phyloP scores from a whole-genome alignment of 169 alveolate genomes.

The Amoebophrya sp. region DNA sequence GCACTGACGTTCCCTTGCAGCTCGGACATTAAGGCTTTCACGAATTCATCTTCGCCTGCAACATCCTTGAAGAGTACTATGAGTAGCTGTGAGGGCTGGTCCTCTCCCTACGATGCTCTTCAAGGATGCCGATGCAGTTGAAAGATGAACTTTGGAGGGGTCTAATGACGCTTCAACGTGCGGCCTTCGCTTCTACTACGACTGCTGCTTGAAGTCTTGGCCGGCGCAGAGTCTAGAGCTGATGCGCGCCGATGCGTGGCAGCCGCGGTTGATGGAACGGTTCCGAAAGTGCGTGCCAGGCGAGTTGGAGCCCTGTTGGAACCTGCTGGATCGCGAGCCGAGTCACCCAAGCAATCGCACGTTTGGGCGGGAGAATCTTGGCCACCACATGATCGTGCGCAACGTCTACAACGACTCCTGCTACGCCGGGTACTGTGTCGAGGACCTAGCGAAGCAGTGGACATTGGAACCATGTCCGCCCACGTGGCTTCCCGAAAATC shows the following conservation, averaged over 20 bases:
- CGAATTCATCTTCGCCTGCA: no score
- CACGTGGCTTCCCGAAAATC: not conserved
- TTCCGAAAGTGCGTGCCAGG: not conserved
- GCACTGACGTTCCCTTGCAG: constrained; percentile 13
- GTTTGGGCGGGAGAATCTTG: not conserved
- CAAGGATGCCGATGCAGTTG: no score
- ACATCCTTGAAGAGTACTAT: no score
- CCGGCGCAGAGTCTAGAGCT: not conserved
- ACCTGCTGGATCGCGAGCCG: not conserved
- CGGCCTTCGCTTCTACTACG: not conserved
- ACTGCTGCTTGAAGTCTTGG: not conserved
- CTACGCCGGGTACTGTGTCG: not conserved
- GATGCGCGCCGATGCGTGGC: not conserved
- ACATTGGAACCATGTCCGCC: not conserved
- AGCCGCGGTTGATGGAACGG: not conserved
- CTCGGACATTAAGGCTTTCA: no score
- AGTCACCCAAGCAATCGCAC: not conserved
- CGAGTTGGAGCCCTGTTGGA: constrained; percentile 19
- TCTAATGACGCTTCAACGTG: not conserved
- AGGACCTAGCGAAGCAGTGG: not conserved
- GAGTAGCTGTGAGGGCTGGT: no score
- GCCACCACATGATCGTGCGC: not conserved
- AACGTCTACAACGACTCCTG: constrained; percentile 17
- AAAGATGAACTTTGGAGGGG: no score
- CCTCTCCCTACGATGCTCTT: no score